Percentiles rank a stretch among this genome's conserved stretches.
phyloP scores from a whole-genome alignment of 2,329 filamentous ascomycete genomes.

The Dendrostoma leiphaemia region DNA sequence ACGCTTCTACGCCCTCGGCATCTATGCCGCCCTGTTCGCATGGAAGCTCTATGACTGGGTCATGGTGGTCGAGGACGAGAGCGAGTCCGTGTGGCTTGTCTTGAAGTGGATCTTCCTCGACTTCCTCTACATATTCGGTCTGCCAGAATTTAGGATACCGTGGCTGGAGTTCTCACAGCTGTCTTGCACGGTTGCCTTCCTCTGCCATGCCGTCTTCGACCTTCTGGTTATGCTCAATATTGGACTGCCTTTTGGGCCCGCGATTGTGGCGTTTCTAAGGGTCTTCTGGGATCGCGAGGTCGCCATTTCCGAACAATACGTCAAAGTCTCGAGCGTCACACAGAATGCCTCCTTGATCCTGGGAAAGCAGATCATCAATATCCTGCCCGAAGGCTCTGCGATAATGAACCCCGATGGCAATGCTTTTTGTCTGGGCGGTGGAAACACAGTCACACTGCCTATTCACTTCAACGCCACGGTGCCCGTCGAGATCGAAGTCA shows the following conservation, averaged over 20 bases:
- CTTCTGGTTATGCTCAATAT: conserved; percentile 92
- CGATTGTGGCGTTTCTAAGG: conserved; percentile 71
- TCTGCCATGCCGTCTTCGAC: conserved; percentile 70
- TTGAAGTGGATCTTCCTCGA: conserved; percentile 93
- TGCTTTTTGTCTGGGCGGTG: conserved; percentile 77
- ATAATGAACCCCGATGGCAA: conserved; percentile 77
- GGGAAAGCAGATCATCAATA: conserved; percentile 96
- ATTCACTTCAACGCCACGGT: conserved; percentile 93
- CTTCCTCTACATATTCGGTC: conserved; percentile 78
- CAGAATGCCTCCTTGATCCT: conserved; percentile 93
- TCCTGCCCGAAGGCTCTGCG: conserved; percentile 91
- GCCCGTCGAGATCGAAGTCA: conserved; percentile 83
- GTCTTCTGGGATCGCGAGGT: conserved; percentile 90
- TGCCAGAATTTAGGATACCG: conserved; percentile 87
- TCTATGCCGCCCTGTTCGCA: conserved; percentile 73
- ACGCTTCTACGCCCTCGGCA: conserved; percentile 78
- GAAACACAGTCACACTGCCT: conserved; percentile 66
- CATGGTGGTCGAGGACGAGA: conserved; percentile 73
- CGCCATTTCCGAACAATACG: conserved; percentile 87
- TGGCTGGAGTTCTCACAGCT: conserved; percentile 91
- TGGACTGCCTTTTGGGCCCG: conserved; percentile 71
- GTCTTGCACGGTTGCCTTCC: conserved; percentile 68
- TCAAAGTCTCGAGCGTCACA: conserved; percentile 82
- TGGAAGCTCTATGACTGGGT: conserved; percentile 90
- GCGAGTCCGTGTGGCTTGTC: conserved; percentile 85